Evolutionary conservation across 345 rosid genomes (phyloP).

Genomic region (Noccaea caerulescens): DNA sequence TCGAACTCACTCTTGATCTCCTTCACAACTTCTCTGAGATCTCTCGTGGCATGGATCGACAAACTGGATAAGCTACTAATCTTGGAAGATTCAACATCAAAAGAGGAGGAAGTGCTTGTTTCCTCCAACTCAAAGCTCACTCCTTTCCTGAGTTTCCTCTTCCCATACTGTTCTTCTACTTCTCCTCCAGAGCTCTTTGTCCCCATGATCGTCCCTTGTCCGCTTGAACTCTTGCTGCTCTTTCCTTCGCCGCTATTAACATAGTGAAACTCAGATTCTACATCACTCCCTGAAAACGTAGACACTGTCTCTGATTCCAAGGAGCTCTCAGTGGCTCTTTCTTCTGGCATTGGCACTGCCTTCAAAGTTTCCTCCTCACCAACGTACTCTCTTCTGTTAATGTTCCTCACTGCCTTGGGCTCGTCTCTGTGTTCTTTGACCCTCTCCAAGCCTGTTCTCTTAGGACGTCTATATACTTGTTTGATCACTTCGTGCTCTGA

Average conservation of each 20-base stretch:
- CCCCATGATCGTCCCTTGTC: conserved; percentile 49
- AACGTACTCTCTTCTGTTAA: conserved; percentile 41
- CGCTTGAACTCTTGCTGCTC: conserved; percentile 42
- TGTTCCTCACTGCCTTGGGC: conserved; percentile 8
- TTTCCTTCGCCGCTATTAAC: conserved; percentile 26
- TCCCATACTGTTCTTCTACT: conserved; percentile 49
- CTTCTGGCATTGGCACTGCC: conserved; percentile 51
- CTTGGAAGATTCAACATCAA: conserved; percentile 57
- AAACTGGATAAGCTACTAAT: conserved; percentile 65
- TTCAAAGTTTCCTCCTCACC: conserved; percentile 61
- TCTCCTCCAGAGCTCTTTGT: conserved; percentile 49
- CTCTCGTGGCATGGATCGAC: conserved; percentile 74
- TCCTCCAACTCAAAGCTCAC: conserved; percentile 84
- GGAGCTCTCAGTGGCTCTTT: conserved; percentile 40
- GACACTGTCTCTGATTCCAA: conserved; percentile 33
- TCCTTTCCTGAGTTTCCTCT: conserved; percentile 53
- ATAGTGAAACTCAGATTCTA: conserved; percentile 39
- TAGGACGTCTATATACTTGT: conserved; percentile 47
- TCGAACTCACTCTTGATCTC: conserved; percentile 88
- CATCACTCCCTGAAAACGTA: conserved; percentile 39
- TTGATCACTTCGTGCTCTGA: conserved; percentile 66
- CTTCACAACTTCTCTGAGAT: conserved; percentile 73
- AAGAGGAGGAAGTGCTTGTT: conserved; percentile 46
- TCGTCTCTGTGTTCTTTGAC: conserved; percentile 38
- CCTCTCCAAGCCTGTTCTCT: conserved; percentile 37